These are phyloP conservation scores for Arachis stenosperma DNA, from an alignment of 306 rosid species.

Conservation along the genomic window DNA sequence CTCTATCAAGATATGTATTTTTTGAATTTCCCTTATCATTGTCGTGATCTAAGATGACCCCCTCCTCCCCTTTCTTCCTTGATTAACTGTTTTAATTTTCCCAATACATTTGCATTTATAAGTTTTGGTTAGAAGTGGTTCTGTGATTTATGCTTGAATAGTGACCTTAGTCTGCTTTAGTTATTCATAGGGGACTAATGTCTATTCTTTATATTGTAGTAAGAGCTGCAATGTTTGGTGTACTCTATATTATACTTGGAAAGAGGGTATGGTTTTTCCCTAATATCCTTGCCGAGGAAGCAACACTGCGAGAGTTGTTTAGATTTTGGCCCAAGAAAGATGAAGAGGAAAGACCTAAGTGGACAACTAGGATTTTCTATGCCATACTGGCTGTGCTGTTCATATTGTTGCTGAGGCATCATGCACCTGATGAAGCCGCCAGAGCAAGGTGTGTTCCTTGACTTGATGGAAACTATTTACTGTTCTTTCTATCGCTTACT, in stretches of 20 bases:
- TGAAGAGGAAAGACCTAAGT: constrained; percentile 94
- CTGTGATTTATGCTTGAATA: constrained; percentile 21
- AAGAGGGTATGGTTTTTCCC: constrained; percentile 96
- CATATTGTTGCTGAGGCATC: constrained; percentile 89
- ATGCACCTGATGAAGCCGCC: constrained; percentile 99
- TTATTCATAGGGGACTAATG: constrained; percentile 34
- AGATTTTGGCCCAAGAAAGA: constrained; percentile 93
- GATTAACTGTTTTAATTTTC: too few relatives aligned
- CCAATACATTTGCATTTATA: background rate
- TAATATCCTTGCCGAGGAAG: constrained; percentile 95
- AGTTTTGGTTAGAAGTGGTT: constrained; percentile 1
- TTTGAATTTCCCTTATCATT: too few relatives aligned
- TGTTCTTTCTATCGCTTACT: background rate
- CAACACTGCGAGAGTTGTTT: constrained; percentile 89
- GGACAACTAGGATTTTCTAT: constrained; percentile 95
- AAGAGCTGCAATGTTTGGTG: constrained; percentile 80
- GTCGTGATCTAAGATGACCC: too few relatives aligned
- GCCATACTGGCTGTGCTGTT: constrained; percentile 73
- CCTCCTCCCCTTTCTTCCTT: too few relatives aligned
- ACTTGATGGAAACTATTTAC: constrained; percentile 13
- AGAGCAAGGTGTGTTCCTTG: constrained; percentile 78
- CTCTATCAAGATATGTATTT: too few relatives aligned
- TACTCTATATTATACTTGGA: constrained; percentile 69
- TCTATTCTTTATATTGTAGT: constrained; percentile 56
- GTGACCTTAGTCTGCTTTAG: constrained; percentile 29